Conservation (phyloP, 139 green algal species). For the Chlorella ohadii region DNA sequence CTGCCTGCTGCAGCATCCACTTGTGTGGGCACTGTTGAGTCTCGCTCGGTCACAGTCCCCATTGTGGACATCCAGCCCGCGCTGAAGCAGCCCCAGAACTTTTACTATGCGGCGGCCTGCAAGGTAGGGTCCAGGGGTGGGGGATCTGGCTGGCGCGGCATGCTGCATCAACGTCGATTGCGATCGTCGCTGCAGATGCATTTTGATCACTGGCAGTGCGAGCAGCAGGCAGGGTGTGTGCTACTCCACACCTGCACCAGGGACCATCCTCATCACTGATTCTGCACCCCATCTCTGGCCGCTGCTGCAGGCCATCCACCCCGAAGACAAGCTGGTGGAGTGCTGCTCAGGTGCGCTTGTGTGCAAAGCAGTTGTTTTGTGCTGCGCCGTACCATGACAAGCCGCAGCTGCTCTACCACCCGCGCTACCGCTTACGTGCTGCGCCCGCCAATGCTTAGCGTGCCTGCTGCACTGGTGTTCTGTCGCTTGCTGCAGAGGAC, state of each 20-base stretch:
- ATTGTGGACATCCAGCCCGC: conserved; percentile 79
- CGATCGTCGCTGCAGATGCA: no score
- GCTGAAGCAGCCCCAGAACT: conserved; percentile 56
- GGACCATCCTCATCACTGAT: no score
- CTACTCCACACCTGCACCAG: no score
- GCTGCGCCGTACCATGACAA: conserved; percentile 27
- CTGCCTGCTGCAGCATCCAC: conserved; percentile 50
- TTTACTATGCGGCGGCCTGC: conserved; percentile 21
- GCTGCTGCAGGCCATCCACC: conserved; percentile 48
- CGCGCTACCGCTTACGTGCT: conserved; percentile 44
- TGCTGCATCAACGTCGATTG: no score
- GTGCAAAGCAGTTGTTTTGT: not conserved
- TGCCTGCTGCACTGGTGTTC: no score
- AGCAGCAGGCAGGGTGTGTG: no score
- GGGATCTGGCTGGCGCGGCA: no score
- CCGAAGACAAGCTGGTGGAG: conserved; percentile 52
- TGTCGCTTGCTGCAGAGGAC: conserved; percentile 58
- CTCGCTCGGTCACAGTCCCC: conserved; percentile 67
- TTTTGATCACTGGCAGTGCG: no score
- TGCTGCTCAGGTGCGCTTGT: conserved; percentile 43
- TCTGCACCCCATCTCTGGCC: no score
- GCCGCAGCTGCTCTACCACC: not conserved
- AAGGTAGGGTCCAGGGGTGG: not conserved
- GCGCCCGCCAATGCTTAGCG: conserved; percentile 36
- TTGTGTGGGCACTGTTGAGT: conserved; percentile 87